Conservation (phyloP, 2,329 filamentous ascomycete genomes). For the Zymoseptoria brevis region DNA sequence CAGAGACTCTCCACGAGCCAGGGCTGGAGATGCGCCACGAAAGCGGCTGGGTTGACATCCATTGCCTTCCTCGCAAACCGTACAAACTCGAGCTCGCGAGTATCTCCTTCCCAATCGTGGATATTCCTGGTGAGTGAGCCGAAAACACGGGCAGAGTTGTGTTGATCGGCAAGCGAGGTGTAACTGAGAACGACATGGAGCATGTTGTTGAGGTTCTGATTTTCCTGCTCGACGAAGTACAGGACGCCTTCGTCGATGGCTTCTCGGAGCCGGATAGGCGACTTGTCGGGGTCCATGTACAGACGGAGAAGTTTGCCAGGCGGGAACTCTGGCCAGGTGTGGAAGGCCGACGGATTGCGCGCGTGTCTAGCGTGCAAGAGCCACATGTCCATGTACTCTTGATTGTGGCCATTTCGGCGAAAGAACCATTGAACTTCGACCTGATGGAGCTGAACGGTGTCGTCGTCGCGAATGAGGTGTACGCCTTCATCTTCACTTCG, state of each 20-base stretch:
- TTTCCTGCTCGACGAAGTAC: slow-evolving; percentile 4
- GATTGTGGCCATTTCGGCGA: neutral
- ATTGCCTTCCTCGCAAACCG: slow-evolving; percentile 7
- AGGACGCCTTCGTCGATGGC: slow-evolving; percentile 1
- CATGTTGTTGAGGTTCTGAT: neutral
- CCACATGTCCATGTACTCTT: neutral
- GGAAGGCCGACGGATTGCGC: neutral
- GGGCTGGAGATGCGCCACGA: slow-evolving; percentile 6
- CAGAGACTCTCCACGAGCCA: slow-evolving; percentile 6
- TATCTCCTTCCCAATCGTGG: slow-evolving; percentile 5
- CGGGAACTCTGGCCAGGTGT: neutral
- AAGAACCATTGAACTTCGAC: neutral
- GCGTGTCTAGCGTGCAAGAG: neutral
- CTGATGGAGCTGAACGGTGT: neutral
- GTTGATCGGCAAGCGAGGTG: neutral
- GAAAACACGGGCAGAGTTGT: neutral
- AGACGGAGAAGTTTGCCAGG: slow-evolving; percentile 6
- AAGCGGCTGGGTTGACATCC: slow-evolving; percentile 3
- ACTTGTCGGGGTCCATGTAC: neutral
- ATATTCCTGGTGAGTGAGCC: neutral
- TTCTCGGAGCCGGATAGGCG: neutral
- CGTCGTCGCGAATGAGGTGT: neutral
- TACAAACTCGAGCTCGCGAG: slow-evolving; percentile 12
- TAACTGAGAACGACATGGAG: neutral
- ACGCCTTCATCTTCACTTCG: neutral